phyloP scores from a whole-genome alignment of 1,284 basidiomycete genomes.

The Hemileia vastatrix region DNA sequence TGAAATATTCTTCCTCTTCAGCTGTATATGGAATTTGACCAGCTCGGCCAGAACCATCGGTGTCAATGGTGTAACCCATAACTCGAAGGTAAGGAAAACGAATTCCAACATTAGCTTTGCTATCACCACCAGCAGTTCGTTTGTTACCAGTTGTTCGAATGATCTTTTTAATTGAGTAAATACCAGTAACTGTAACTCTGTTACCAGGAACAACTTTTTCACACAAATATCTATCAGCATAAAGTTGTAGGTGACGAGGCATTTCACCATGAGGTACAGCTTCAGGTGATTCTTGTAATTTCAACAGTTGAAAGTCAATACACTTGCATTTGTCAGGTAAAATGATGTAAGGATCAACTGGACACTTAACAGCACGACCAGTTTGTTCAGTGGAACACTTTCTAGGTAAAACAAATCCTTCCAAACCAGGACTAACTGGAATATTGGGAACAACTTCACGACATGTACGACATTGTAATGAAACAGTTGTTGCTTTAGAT shows the following conservation, averaged over 20 bases:
- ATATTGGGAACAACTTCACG: slow-evolving; percentile 69
- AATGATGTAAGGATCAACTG: slow-evolving; percentile 89
- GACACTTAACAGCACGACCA: slow-evolving; percentile 79
- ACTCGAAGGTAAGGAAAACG: slow-evolving; percentile 89
- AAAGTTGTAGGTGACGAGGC: slow-evolving; percentile 86
- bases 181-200: slow-evolving; percentile 83
- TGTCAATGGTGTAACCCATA: slow-evolving; percentile 77
- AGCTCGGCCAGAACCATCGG: slow-evolving; percentile 51
- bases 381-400: slow-evolving; percentile 65
- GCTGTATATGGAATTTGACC: slow-evolving; percentile 69
- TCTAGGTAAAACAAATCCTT: slow-evolving; percentile 73
- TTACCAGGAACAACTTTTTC: slow-evolving; percentile 88
- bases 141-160: too few species aligned
- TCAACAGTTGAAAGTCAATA: slow-evolving; percentile 88
- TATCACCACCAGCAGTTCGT: too few species aligned
- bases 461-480: slow-evolving; percentile 85
- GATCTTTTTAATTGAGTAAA: slow-evolving; percentile 85
- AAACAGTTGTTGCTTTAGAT: slow-evolving; percentile 80
- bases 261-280: slow-evolving; percentile 98
- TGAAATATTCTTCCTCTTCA: slow-evolving; percentile 91
- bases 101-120: slow-evolving; percentile 66
- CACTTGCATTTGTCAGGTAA: slow-evolving; percentile 88
- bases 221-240: slow-evolving; percentile 71
- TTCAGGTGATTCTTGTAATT: slow-evolving; percentile 95
- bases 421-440: slow-evolving; percentile 69